Percentiles rank a stretch among this genome's conserved stretches.
phyloP scores from a whole-genome alignment of 495 filamentous ascomycete genomes.

The Baudoinia panamericana region DNA sequence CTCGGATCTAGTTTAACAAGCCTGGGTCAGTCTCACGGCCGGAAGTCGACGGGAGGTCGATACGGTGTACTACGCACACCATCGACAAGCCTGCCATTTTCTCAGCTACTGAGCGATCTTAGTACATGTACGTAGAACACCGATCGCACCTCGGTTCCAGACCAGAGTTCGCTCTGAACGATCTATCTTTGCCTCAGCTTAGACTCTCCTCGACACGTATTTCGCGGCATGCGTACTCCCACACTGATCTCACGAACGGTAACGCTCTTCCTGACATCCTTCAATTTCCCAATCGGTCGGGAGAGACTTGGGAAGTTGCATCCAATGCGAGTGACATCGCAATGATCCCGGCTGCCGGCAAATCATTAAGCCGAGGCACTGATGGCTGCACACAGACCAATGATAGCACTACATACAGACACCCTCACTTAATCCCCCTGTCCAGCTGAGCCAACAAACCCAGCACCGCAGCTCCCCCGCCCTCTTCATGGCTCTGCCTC shows the following conservation, averaged over 20 bases:
- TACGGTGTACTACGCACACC: slow-evolving; percentile 15
- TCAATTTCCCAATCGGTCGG: too few species aligned
- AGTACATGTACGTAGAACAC: neutral
- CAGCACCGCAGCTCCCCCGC: slow-evolving; percentile 13
- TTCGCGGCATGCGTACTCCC: slow-evolving; percentile 6
- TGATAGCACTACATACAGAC: too few species aligned
- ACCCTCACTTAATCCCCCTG: slow-evolving; percentile 15
- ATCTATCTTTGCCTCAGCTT: slow-evolving; percentile 22
- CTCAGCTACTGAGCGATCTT: neutral
- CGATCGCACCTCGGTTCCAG: slow-evolving; percentile 64
- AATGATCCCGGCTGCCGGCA: too few species aligned
- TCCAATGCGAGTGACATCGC: too few species aligned
- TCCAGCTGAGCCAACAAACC: slow-evolving; percentile 19
- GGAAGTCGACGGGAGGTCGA: too few species aligned
- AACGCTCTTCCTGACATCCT: too few species aligned
- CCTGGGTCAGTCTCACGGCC: slow-evolving; percentile 1
- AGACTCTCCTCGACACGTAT: neutral
- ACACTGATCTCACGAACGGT: slow-evolving; percentile 19
- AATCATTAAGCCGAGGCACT: too few species aligned
- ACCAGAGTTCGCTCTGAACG: slow-evolving; percentile 72
- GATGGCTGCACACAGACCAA: too few species aligned
- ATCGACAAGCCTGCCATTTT: slow-evolving; percentile 24
- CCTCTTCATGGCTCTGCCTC: slow-evolving; percentile 9
- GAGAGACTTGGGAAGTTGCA: too few species aligned
- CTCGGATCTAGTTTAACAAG: slow-evolving; percentile 45